phyloP scores from a whole-genome alignment of 2,329 filamentous ascomycete genomes.

The Amylocarpus encephaloides region DNA sequence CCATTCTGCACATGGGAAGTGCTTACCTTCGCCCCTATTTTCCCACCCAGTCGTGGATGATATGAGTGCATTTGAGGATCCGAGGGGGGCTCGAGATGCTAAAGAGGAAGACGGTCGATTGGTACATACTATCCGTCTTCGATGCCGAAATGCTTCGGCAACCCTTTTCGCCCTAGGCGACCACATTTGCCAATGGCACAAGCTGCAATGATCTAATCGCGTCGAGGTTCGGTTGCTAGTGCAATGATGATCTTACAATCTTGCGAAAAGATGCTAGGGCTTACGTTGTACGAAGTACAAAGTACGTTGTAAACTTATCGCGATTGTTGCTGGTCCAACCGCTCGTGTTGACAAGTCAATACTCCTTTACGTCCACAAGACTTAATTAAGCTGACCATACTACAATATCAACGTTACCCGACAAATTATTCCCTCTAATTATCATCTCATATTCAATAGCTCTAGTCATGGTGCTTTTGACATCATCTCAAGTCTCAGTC shows the following conservation, averaged over 20 bases:
- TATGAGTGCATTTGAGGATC: neutral
- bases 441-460: neutral
- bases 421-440: too few relatives aligned
- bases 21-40: neutral
- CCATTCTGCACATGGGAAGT: neutral
- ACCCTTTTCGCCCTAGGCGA: neutral
- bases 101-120: neutral
- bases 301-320: constrained; percentile 1
- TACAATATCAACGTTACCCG: too few relatives aligned
- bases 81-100: neutral
- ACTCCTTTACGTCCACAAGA: too few relatives aligned
- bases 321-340: neutral
- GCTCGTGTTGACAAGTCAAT: neutral
- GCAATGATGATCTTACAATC: too few relatives aligned
- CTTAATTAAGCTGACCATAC: too few relatives aligned
- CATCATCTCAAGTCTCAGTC: constrained; percentile 64
- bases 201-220: too few relatives aligned
- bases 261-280: too few relatives aligned
- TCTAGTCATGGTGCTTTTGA: constrained; percentile 44
- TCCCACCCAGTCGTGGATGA: neutral
- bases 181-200: neutral
- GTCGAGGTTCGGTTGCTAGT: too few relatives aligned
- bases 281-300: too few relatives aligned
- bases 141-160: neutral
- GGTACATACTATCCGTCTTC: neutral